These are phyloP conservation scores for Cryomyces antarcticus DNA, from an alignment of 495 filamentous ascomycete genomes.

Conservation along the genomic window DNA sequence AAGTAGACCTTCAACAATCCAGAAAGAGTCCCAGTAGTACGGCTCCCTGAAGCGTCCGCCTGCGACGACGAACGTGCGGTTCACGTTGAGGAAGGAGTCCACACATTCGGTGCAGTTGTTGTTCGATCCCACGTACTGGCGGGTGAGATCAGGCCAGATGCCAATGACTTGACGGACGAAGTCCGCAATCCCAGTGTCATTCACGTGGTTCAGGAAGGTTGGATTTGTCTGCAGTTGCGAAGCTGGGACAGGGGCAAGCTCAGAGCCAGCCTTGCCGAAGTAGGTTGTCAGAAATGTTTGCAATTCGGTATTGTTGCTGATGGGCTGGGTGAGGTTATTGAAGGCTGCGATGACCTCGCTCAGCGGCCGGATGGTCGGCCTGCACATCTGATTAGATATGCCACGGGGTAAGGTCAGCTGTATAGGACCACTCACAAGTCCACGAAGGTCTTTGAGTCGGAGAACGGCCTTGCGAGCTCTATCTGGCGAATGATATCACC, in stretches of 20 bases:
- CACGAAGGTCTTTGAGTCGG: conserved; percentile 14
- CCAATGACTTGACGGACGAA: conserved; percentile 12
- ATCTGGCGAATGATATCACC: conserved; percentile 11
- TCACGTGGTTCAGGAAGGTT: conserved; percentile 9
- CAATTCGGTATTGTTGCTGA: conserved; percentile 11
- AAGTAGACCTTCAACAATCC: conserved; percentile 11
- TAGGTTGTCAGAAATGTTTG: conserved; percentile 10
- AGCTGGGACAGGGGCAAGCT: conserved; percentile 5
- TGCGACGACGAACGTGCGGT: conserved; percentile 14
- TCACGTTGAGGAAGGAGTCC: conserved; percentile 10
- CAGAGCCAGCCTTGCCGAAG: conserved; percentile 12
- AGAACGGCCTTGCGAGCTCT: conserved; percentile 11
- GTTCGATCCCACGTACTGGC: conserved; percentile 8
- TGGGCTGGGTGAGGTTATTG: conserved; percentile 7
- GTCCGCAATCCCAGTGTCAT: conserved; percentile 6
- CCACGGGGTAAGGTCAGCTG: background rate
- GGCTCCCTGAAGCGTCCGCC: conserved; percentile 15
- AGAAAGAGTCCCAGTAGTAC: conserved; percentile 17
- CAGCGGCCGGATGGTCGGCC: conserved; percentile 10
- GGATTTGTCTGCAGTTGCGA: conserved; percentile 8
- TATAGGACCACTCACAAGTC: conserved; percentile 6
- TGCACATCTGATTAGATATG: background rate
- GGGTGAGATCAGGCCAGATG: conserved; percentile 14
- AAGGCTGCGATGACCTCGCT: conserved; percentile 12
- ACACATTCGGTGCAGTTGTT: conserved; percentile 12